These are phyloP conservation scores for Neurospora sp. DNA, from an alignment of 495 filamentous ascomycete species.

Conservation along the genomic window DNA sequence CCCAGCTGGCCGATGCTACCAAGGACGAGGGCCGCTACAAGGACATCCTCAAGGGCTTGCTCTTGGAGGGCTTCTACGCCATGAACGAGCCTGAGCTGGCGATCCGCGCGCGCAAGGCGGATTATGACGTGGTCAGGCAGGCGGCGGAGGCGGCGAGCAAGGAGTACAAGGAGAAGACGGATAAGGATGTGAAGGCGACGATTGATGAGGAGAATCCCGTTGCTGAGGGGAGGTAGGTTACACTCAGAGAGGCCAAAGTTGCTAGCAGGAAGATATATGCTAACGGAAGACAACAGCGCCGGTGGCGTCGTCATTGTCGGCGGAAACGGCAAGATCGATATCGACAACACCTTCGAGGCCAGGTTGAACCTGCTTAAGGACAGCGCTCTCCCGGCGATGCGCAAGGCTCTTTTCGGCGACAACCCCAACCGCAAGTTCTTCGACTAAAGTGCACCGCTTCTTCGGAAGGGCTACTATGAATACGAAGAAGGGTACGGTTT, in stretches of 20 bases:
- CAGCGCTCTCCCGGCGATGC: conserved; percentile 74
- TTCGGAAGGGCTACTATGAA: not conserved
- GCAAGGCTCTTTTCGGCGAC: conserved; percentile 77
- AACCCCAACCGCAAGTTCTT: conserved; percentile 91
- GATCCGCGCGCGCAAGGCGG: conserved; percentile 67
- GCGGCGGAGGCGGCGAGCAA: conserved; percentile 62
- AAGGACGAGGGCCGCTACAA: conserved; percentile 67
- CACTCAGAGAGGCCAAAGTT: not conserved
- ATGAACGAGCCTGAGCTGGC: conserved; percentile 68
- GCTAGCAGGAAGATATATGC: not conserved
- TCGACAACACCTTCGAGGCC: conserved; percentile 96
- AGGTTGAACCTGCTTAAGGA: conserved; percentile 74
- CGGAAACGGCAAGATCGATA: conserved; percentile 85
- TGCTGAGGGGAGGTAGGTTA: conserved; percentile 75
- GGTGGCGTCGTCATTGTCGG: conserved; percentile 77
- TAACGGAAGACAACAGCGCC: conserved; percentile 43
- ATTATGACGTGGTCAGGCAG: conserved; percentile 60
- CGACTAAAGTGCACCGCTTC: conserved; percentile 49
- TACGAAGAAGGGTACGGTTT: not conserved
- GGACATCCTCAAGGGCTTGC: conserved; percentile 60
- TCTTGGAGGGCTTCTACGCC: conserved; percentile 85
- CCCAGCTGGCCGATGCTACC: conserved; percentile 51
- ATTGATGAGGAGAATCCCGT: conserved; percentile 73
- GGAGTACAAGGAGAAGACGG: conserved; percentile 70
- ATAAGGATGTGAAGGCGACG: conserved; percentile 47